Evolutionary conservation across 176 grass and related monocot species (phyloP).

Genomic region (Chrysopogon serrulatus): DNA sequence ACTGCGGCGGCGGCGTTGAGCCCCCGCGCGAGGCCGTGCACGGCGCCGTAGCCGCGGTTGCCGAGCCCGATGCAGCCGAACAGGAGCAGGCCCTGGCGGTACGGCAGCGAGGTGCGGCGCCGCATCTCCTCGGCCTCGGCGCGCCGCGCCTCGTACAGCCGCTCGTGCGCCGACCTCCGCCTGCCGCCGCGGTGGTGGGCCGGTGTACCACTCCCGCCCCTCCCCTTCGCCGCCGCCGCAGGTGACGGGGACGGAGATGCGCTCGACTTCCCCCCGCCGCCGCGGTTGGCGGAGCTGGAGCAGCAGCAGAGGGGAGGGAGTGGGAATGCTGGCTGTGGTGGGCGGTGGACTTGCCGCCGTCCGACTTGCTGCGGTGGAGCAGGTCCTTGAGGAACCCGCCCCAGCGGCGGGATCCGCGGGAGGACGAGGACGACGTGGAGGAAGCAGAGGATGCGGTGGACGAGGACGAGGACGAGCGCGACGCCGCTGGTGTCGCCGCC

Average conservation of each 20-base stretch:
- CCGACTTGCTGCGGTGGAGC: constrained; percentile 86
- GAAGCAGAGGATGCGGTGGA: constrained; percentile 42
- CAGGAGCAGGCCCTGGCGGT: constrained; percentile 68
- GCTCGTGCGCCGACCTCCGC: constrained; percentile 73
- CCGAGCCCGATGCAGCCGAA: constrained; percentile 78
- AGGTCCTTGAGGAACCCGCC: constrained; percentile 84
- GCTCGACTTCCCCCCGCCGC: background rate
- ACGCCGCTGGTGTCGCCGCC: constrained; percentile 20
- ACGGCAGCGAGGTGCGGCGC: constrained; percentile 87
- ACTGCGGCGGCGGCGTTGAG: constrained; percentile 49
- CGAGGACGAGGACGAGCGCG: constrained; percentile 37
- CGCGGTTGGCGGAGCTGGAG: background rate
- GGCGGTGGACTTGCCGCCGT: constrained; percentile 39
- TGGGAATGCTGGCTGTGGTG: background rate
- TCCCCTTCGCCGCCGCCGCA: background rate
- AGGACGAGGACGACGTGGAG: constrained; percentile 41
- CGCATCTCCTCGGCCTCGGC: constrained; percentile 92
- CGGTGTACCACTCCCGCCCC: no score
- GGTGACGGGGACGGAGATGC: background rate
- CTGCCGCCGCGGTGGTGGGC: background rate
- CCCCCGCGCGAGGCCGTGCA: constrained; percentile 55
- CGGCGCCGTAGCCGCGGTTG: constrained; percentile 61
- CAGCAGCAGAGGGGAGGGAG: background rate
- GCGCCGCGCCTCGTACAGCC: constrained; percentile 67
- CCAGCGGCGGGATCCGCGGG: constrained; percentile 64